Base-by-base conservation (phyloP, 768 basidiomycete genomes). In the Dentipellis sp. region DNA sequence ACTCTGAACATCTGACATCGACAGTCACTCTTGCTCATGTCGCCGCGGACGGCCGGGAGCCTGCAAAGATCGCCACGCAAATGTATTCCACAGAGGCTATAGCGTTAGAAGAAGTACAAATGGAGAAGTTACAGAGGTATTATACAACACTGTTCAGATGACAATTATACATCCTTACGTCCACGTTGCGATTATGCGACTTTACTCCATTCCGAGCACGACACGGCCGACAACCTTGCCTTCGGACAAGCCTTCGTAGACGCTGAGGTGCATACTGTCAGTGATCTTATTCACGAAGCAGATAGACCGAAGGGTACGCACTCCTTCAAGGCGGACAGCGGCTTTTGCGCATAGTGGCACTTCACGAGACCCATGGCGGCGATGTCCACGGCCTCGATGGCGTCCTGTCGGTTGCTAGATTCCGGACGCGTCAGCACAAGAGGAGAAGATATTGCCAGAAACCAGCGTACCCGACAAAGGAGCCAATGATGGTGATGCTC, bases 321-420 rank as follows among this genome's bases (percentile, higher is more conserved):
- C 78, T 74, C 68, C 37, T 74, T 67, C 45, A 90, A 75, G 3
- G 81, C 78, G 0, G 69, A 62, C 37, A 91, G 70, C 0, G 72
- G 72, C 66, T 72, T 77, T 50, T 71, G 50, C 42, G 60, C 67
- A 60, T 74, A 86, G 61, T 74, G 74, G 56, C 82, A 81, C 66
- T 81, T 86, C 54, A 91, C 86, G 53, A 80, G 79, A 12, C 88
- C 89, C 36, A 73, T 65, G 0, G 83, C 78, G 1, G 90, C 91
- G 50, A 94, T 83, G 2, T 81, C 78, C 46, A 94, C 71, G 0
- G 93, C 88, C 68, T 95, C 92, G 10, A 78, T 68, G 2, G 91
- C 83, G 64, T 94, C 93, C 68, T 92, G 90, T 39, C 88, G 80
- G 69, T 91, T 91, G 1, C 88, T 83, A 73, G 54, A 76, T 3